Evolutionary conservation across 768 basidiomycete genomes (phyloP), one percentile per base, ranked within the genome.

Genomic region (Tephrocybe rancida): DNA sequence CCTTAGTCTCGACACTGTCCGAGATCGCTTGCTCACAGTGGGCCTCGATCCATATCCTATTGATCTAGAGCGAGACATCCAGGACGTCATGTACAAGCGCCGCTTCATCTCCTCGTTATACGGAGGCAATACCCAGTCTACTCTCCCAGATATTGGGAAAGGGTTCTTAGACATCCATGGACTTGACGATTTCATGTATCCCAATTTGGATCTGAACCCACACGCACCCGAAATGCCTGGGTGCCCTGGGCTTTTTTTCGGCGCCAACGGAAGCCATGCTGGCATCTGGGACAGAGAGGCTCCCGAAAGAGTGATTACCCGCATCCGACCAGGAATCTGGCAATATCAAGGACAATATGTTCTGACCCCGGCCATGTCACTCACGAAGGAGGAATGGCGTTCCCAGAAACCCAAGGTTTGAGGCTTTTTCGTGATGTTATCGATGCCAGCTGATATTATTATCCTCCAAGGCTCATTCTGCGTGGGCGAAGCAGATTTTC

Each of bases 321-420:
- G 59, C 29, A 51, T 41, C 5, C 19, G 13, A 5, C 18, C 2
- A 13, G 50, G 50, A 21, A 69, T 57, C 5, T 77, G 75, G 58
- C 78, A 65, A 6, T 63, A 70, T 18, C 57, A 54, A 48, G 78
- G 72, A 13, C 71, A 75, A 34, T 70, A 70, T 26, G 56, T 61
- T 10, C 67, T 66, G 24, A 63, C 61, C 22, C 57, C 57, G 0
- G 69, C 66, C 68, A 71, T 77, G 38, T 78, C 78, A n/a, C 65
- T 54, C 1, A 75, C 73, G 6, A 61, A 61, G 61, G 47, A 46
- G 55, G 58, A 62, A 61, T 48, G 64, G 68, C 49, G 45, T 54
- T 14, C 65, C 34, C 47, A 43, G 10, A 37, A 48, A 24, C 42
- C 5, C 29, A 27, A n/a, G 1, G 29, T 30, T 11, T n/a, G n/a